Percentiles rank a stretch among this genome's conserved stretches.
Conservation (phyloP, 2,329 filamentous ascomycete species). For the Talaromyces pinophilus region DNA sequence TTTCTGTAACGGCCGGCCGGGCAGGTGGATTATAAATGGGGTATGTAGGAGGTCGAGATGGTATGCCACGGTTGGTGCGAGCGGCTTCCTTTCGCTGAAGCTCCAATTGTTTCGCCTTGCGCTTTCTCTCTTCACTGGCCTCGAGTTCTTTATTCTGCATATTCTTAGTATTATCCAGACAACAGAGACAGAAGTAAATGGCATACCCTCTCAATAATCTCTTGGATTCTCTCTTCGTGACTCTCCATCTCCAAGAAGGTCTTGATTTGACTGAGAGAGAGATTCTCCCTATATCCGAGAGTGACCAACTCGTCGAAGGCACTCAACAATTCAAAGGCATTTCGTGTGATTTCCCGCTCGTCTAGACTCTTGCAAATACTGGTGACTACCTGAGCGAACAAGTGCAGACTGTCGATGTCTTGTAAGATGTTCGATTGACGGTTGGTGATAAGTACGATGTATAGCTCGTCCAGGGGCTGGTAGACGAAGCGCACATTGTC, state of each 20-base stretch:
- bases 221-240: conserved; percentile 97
- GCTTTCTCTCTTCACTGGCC: conserved; percentile 95
- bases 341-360: conserved; percentile 90
- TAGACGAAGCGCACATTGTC: conserved; percentile 99
- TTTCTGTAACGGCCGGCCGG: conserved; percentile 72
- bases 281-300: conserved; percentile 91
- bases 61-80: conserved; percentile 66
- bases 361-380: conserved; percentile 96
- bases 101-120: conserved; percentile 97
- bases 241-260: conserved; percentile 99
- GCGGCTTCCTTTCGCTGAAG: conserved; percentile 97
- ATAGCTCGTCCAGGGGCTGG: conserved; percentile 97
- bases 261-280: conserved; percentile 96
- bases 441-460: conserved; percentile 99
- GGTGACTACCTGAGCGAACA: conserved; percentile 95
- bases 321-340: conserved; percentile 93
- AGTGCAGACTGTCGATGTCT: conserved; percentile 96
- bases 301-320: conserved; percentile 98
- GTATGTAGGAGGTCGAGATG: conserved; percentile 77
- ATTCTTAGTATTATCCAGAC: neutral
- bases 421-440: conserved; percentile 98
- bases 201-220: conserved; percentile 85
- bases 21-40: conserved; percentile 83
- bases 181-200: conserved; percentile 3
- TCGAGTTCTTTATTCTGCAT: conserved; percentile 94